Percentiles rank a stretch among this genome's conserved stretches.
phyloP scores from a whole-genome alignment of 2,329 filamentous ascomycete species.

The Penicillium sclerotiorum region DNA sequence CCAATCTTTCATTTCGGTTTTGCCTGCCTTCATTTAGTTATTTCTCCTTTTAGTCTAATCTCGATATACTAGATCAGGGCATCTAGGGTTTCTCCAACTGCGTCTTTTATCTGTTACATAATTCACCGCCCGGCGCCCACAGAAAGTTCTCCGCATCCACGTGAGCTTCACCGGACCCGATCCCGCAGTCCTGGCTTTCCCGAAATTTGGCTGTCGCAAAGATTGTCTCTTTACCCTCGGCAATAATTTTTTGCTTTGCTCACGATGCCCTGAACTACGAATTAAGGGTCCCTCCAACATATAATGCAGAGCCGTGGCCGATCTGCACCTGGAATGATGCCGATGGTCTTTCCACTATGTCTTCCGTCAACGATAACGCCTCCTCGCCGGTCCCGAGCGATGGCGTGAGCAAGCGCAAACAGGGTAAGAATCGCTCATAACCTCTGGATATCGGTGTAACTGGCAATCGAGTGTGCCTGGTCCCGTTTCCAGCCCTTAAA shows the following conservation, averaged over 20 bases:
- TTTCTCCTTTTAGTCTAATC: too few relatives aligned
- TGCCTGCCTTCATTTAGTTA: background rate
- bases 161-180: constrained; percentile 28
- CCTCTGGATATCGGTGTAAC: background rate
- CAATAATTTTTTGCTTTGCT: constrained; percentile 11
- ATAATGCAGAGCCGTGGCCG: constrained; percentile 27
- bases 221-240: constrained; percentile 21
- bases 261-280: constrained; percentile 24
- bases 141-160: constrained; percentile 27
- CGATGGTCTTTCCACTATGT: constrained; percentile 38
- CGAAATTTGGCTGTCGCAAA: constrained; percentile 25
- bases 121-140: constrained; percentile 15
- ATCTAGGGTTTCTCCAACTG: constrained; percentile 5
- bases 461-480: too few relatives aligned
- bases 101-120: constrained; percentile 19
- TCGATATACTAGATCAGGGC: too few relatives aligned
- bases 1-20: too few relatives aligned
- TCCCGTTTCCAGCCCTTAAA: too few relatives aligned
- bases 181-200: constrained; percentile 28
- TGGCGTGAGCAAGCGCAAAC: constrained; percentile 44
- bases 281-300: constrained; percentile 9
- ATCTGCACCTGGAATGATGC: constrained; percentile 28
- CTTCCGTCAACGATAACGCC: constrained; percentile 38
- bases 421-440: constrained; percentile 31
- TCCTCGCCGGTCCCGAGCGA: constrained; percentile 34